Evolutionary conservation across 1,284 basidiomycete genomes (phyloP), one percentile per base, ranked within the genome.

Genomic region (Mycena citricolor): DNA sequence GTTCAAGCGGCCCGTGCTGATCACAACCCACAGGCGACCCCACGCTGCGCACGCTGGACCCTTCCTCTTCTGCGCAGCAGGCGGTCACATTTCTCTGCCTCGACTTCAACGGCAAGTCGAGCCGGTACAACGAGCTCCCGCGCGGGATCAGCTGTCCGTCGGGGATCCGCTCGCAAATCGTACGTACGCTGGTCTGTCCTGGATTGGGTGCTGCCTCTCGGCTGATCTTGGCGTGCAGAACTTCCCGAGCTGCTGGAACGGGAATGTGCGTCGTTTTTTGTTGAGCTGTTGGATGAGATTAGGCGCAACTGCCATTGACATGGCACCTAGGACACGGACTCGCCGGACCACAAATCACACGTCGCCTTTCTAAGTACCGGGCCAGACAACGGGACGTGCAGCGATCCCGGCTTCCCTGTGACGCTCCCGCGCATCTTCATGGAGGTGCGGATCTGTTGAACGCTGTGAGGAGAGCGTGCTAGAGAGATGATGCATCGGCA

Each of bases 231-330:
- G 20, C 8, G 10, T 34, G 12, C 36, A 61, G 59, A 61, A 61
- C 58, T 71, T 72, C 59, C 69, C 67, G 5, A 59, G 59, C 30
- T 74, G 71, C 59, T 74, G 71, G 71, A 67, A 74, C 45, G 59
- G 59, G 29, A 57, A 58, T 25, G 57, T 58, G 42, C 7, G 4
- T 11, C 3, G 7, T 26, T 31, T 19, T 23, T 26, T 5, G 4
- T 26, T 21, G 8, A 32, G 4, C 8, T 14, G n/a, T n/a, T n/a
- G n/a, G n/a, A n/a, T n/a, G n/a, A n/a, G 14, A n/a, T 34, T 2
- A 32, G n/a, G n/a, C n/a, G n/a, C n/a, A n/a, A n/a, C n/a, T n/a
- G n/a, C 61, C 19, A 8, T 14, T 50, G 51, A 42, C 51, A 51
- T 51, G 45, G 53, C 29, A 19, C 14, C 25, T 29, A 69, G 66